Conservation (phyloP, 495 filamentous ascomycete species). For the Xanthoparmelia taractica region DNA sequence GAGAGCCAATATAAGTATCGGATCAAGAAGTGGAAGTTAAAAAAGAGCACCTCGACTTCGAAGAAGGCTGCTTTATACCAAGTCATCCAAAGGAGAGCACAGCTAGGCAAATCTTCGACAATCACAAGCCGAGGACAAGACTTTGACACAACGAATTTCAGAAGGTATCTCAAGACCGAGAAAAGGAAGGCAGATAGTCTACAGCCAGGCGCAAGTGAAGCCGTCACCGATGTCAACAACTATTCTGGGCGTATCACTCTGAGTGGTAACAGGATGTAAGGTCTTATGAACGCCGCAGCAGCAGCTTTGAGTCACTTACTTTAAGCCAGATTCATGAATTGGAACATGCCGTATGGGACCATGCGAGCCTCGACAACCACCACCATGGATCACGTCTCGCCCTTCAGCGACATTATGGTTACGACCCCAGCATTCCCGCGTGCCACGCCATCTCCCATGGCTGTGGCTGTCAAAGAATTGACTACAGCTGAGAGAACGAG, state of each 20-base stretch:
- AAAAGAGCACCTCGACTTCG: slow-evolving; percentile 28
- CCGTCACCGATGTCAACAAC: slow-evolving; percentile 24
- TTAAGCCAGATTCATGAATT: slow-evolving; percentile 29
- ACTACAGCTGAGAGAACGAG: slow-evolving; percentile 28
- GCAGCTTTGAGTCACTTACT: slow-evolving; percentile 14
- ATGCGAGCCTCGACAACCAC: slow-evolving; percentile 19
- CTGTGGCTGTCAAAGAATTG: slow-evolving; percentile 26
- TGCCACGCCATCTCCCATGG: slow-evolving; percentile 27
- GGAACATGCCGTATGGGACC: slow-evolving; percentile 28
- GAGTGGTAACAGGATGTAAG: slow-evolving; percentile 28
- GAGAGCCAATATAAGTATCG: slow-evolving; percentile 36
- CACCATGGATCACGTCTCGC: slow-evolving; percentile 22
- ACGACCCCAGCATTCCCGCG: slow-evolving; percentile 26
- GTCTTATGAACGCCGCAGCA: background rate
- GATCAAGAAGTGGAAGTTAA: slow-evolving; percentile 37
- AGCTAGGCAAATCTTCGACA: slow-evolving; percentile 26
- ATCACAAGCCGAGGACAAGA: slow-evolving; percentile 23
- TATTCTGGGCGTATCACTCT: slow-evolving; percentile 21
- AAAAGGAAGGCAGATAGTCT: slow-evolving; percentile 14
- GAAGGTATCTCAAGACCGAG: slow-evolving; percentile 31
- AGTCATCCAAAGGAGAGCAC: slow-evolving; percentile 24
- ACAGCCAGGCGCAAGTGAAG: slow-evolving; percentile 12
- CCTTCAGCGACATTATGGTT: slow-evolving; percentile 24
- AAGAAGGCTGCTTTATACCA: slow-evolving; percentile 26
- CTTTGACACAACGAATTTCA: slow-evolving; percentile 32